These are phyloP conservation scores for Candida ovalis DNA, from an alignment of 805 yeast genomes.

Conservation along the genomic window DNA sequence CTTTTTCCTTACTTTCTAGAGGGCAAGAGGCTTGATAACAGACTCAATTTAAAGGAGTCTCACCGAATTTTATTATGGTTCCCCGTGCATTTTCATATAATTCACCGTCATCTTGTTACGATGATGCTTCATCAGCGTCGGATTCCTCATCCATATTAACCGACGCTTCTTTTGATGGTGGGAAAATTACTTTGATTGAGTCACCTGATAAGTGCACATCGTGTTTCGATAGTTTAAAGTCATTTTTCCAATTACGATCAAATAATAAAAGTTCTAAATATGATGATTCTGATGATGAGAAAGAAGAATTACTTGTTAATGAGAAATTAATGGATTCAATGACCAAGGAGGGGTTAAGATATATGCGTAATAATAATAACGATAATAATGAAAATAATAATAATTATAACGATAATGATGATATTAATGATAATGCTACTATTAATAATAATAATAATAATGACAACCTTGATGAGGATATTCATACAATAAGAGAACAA, in stretches of 20 bases:
- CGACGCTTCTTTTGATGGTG: slow-evolving; percentile 9
- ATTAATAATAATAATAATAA: neutral
- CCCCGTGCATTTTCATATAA: neutral
- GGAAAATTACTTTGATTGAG: slow-evolving; percentile 13
- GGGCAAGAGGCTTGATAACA: no score
- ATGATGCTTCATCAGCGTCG: slow-evolving; percentile 1
- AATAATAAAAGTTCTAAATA: neutral
- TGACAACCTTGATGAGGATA: neutral
- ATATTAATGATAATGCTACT: neutral
- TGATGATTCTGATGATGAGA: neutral
- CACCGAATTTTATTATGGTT: neutral
- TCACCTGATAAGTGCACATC: slow-evolving; percentile 18
- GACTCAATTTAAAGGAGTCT: neutral
- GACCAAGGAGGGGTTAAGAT: no score
- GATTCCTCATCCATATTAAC: slow-evolving; percentile 1
- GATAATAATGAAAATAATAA: no score
- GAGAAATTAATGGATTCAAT: neutral
- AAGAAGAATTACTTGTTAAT: neutral
- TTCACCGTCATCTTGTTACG: neutral
- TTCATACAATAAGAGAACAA: neutral
- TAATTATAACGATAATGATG: neutral
- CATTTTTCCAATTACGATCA: slow-evolving; percentile 10
- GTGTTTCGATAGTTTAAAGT: slow-evolving; percentile 17
- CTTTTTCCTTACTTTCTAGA: neutral
- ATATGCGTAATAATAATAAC: no score